phyloP scores from a whole-genome alignment of 176 grass and related monocot species.

The Saccharum officinarum region DNA sequence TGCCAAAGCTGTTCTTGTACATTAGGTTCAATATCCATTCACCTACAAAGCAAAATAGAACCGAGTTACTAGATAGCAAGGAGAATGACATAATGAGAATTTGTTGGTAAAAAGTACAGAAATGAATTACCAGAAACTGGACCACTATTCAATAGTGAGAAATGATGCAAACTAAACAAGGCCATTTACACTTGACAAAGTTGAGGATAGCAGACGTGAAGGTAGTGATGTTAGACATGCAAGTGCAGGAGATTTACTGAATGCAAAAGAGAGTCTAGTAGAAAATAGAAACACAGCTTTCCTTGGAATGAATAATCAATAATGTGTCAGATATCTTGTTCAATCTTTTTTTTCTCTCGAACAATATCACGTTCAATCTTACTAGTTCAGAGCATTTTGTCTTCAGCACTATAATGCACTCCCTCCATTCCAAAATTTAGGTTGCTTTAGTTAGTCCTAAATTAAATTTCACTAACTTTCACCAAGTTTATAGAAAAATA shows the following conservation, averaged over 20 bases:
- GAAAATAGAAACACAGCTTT: neutral
- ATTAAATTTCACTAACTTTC: neutral
- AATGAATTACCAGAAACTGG: neutral
- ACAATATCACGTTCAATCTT: neutral
- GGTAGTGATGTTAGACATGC: neutral
- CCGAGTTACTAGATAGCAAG: neutral
- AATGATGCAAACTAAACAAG: neutral
- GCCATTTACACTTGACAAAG: neutral
- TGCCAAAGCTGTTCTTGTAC: neutral
- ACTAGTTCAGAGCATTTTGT: neutral
- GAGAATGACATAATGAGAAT: neutral
- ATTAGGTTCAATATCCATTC: neutral
- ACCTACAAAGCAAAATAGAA: constrained; percentile 2
- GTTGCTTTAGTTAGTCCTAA: neutral
- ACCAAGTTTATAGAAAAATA: neutral
- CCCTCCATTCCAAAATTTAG: neutral
- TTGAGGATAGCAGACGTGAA: neutral
- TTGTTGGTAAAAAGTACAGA: neutral
- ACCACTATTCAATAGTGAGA: neutral
- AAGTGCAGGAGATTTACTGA: neutral
- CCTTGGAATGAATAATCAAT: neutral
- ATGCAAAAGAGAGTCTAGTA: neutral
- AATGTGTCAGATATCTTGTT: neutral
- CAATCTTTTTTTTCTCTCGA: neutral
- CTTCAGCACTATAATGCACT: neutral